Evolutionary conservation across 495 filamentous ascomycete genomes (phyloP), one percentile per base, ranked within the genome.

Genomic region (Hyaloscypha finlandica): DNA sequence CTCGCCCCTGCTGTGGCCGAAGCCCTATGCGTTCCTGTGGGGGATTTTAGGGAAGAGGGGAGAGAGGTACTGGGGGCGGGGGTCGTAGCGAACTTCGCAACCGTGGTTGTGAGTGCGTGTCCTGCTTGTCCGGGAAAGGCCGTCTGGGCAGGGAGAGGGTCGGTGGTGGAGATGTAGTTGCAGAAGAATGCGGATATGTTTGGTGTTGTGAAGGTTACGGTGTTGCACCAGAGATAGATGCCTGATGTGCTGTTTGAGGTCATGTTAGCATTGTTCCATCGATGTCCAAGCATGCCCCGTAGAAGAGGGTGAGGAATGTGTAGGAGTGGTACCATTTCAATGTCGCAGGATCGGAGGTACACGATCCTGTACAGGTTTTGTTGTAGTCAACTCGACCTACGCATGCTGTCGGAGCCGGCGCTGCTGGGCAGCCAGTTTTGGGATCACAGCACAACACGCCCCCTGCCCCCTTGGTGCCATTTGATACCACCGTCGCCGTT

Each of bases 41-140:
- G 20, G 68, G 45, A 30, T 25, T 31, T 25, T 76, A 31, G 80
- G 78, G n/a, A 78, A 81, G 52, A 57, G 19, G 59, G 31, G 32
- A 11, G 9, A 32, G 56, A 32, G 8, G 66, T 65, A 85, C 8
- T 86, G 77, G 3, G 85, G 83, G 68, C 88, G 51, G 68, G 63
- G 30, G 78, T 73, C 29, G 53, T 39, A 57, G 59, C 42, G 37
- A 63, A 51, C 19, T 42, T 31, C 29, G 54, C 31, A 12, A 61
- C 20, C 4, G 68, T 65, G 12, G 59, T 42, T 4, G 60, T 59
- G 12, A 64, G 53, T 37, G 25, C 19, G 25, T 55, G 59, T 29
- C 29, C 31, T 31, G 16, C 33, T 59, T 68, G 59, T 11, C 65
- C 65, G 6, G 35, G 8, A 29, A 31, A 68, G 30, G 66, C 52